Percentiles rank a stretch among this genome's conserved stretches.
These are phyloP conservation scores for Brasilioporus rufonigricans DNA, from an alignment of 768 basidiomycete species.

Conservation along the genomic window DNA sequence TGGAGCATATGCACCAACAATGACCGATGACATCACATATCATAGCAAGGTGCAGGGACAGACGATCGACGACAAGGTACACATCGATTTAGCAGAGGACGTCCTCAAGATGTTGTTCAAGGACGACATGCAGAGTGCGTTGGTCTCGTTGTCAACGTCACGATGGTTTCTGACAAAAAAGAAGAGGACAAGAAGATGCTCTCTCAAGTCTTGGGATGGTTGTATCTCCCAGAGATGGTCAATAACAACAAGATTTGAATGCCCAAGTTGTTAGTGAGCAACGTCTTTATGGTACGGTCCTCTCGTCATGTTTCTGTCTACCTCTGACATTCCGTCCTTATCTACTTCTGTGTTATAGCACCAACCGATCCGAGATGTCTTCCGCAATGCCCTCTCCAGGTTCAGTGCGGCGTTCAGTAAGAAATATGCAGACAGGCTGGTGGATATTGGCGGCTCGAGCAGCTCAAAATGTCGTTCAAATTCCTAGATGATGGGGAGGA, in stretches of 20 bases:
- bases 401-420: slow-evolving; percentile 68
- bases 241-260: slow-evolving; percentile 67
- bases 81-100: slow-evolving; percentile 55
- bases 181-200: slow-evolving; percentile 63
- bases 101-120: slow-evolving; percentile 50
- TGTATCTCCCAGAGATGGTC: slow-evolving; percentile 65
- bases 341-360: slow-evolving; percentile 38
- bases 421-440: slow-evolving; percentile 69
- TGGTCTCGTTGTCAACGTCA: too few relatives aligned
- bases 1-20: too few relatives aligned
- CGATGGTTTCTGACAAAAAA: background rate
- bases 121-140: slow-evolving; percentile 52
- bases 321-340: background rate
- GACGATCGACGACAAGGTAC: slow-evolving; percentile 40
- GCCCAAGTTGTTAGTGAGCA: slow-evolving; percentile 59
- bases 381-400: slow-evolving; percentile 66
- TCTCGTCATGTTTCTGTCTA: too few relatives aligned
- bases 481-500: slow-evolving; percentile 65
- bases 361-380: slow-evolving; percentile 55
- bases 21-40: too few relatives aligned
- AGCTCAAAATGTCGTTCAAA: slow-evolving; percentile 61
- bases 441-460: slow-evolving; percentile 65
- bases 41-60: slow-evolving; percentile 1
- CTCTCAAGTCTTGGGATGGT: slow-evolving; percentile 59
- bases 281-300: slow-evolving; percentile 17